Evolutionary conservation across 163 green algal genomes (phyloP), one percentile per base, ranked within the genome.

Genomic region (Prototheca stagnorum): DNA sequence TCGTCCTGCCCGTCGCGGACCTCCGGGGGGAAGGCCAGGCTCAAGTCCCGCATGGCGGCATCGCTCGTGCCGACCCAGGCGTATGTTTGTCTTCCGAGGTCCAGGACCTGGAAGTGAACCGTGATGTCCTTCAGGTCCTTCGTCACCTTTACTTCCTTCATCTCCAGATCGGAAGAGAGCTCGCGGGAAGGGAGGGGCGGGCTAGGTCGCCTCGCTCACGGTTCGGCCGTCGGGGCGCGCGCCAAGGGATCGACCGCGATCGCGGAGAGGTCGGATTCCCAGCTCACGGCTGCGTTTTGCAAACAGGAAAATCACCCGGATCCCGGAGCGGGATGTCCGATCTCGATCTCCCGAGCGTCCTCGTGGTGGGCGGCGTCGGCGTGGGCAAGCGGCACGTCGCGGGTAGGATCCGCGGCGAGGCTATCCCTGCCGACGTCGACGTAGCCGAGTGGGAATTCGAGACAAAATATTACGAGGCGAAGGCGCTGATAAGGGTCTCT

Each of bases 41-140:
- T n/a, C 21, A 9, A 11, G 17, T 29, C 12, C 1, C 46, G 5
- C 20, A 33, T 4, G 7, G 26, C 3, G 45, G 24, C 20, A 35
- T 27, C 16, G 35, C 43, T 12, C 23, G 27, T 2, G 39, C 61
- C 15, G n/a, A 64, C 26, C 54, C 54, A 70, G 2, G 56, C 41
- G 33, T 43, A 64, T 1, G 46, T 41, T 34, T 70, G 61, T 6
- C 54, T 51, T 12, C 47, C 19, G 20, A 70, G 26, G 6, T 36
- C 23, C 6, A 70, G 7, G 2, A 70, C 44, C 25, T 70, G 61
- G 43, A 70, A 59, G 28, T 54, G 40, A 9, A 70, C n/a, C 14
- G 49, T 35, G 14, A 54, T 41, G 9, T 64, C 61, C 7, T 70
- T 24, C 23, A 33, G 41, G 1, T 31, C 11, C 4, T 37, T 39